phyloP scores from a whole-genome alignment of 116 monocot genomes.

The Papilionanthe hybrid region DNA sequence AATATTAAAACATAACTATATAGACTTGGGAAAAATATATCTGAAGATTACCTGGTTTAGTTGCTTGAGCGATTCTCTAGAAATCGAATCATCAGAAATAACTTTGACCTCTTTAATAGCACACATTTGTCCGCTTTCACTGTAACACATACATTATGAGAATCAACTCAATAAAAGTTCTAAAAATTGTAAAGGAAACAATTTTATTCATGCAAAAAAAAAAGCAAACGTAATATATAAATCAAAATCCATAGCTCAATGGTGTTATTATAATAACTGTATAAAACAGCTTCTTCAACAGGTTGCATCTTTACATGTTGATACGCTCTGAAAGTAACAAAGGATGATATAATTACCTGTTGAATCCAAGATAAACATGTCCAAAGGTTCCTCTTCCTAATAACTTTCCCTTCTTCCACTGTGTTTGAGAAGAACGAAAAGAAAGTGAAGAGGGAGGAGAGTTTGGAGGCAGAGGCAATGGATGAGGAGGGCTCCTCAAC shows the following conservation, averaged over 20 bases:
- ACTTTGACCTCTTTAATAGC: slow-evolving; percentile 85
- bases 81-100: slow-evolving; percentile 78
- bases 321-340: background rate
- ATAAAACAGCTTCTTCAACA: background rate
- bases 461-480: slow-evolving; percentile 66
- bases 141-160: slow-evolving; percentile 14
- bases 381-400: slow-evolving; percentile 88
- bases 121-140: slow-evolving; percentile 85
- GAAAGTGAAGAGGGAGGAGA: slow-evolving; percentile 46
- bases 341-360: slow-evolving; percentile 37
- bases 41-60: slow-evolving; percentile 56
- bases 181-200: background rate
- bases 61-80: slow-evolving; percentile 81
- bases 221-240: background rate
- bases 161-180: background rate
- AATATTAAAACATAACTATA: background rate
- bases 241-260: background rate
- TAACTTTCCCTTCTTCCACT: slow-evolving; percentile 83
- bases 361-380: slow-evolving; percentile 82
- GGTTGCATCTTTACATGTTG: background rate
- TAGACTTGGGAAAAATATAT: background rate
- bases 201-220: background rate
- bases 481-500: slow-evolving; percentile 47
- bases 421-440: slow-evolving; percentile 36
- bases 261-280: background rate